Base-by-base conservation (phyloP, 2,329 filamentous ascomycete genomes). In the Aurifilum marmelostoma region DNA sequence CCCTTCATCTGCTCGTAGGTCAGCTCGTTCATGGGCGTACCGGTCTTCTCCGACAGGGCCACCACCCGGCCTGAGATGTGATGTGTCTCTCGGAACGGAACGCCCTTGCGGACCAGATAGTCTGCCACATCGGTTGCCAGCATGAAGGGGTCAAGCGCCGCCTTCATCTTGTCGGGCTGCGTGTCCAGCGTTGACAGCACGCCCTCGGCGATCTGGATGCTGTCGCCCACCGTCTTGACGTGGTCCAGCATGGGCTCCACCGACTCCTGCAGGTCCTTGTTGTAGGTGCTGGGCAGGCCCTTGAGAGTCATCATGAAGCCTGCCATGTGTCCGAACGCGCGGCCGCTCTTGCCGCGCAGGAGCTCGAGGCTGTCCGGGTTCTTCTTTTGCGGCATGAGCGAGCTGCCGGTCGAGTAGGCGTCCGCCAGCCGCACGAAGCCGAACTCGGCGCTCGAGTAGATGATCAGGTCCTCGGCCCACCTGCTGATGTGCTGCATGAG, bases 381-480 rank as follows among this genome's bases (percentile, higher is more conserved):
- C 84, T 94, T 93, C 87, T 95, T 95, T 79, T 94, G 90, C 7
- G 91, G 91, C 91, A 93, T 93, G 71, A 93, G 82, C 3, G 87
- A 90, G 73, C 88, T 91, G 52, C 92, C 92, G 0, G 92, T 94
- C 5, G 88, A 89, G 80, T 95, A 96, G 0, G 92, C 91, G 76
- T 95, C 92, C 8, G 92, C 91, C 52, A 95, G 81, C 71, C 87
- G 85, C 54, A 95, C 88, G 76, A 92, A 94, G 34, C 89, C 88
- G 76, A 94, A 95, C 77, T 94, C 92, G 71, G 88, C 83, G 29
- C 89, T 88, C 52, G 87, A 90, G 83, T 94, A 94, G 76, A 97
- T 87, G 80, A 97, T 97, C 70, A 97, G 82, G 77, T 97, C 94
- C 81, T 97, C 92, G 4, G 90, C 88, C 89, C 91, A 95, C 67